Percentiles rank a stretch among this genome's conserved stretches.
Evolutionary conservation across 176 grass and related monocot genomes (phyloP).

Genomic region (Cocos nucifera): DNA sequence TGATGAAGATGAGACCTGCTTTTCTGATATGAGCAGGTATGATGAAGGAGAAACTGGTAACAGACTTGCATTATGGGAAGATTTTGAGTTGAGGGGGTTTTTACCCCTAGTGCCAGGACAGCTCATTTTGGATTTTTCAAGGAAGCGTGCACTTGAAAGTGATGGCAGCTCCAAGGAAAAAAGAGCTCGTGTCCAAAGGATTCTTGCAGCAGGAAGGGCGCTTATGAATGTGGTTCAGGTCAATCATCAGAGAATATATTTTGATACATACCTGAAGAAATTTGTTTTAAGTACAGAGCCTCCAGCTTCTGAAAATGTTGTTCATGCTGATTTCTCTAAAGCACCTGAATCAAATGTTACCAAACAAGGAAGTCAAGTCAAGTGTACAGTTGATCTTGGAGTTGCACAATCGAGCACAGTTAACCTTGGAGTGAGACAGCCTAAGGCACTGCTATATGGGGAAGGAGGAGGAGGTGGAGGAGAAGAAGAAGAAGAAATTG

Average conservation of each 20-base stretch:
- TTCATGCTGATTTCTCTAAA: constrained; percentile 3
- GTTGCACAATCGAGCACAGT: constrained; percentile 4
- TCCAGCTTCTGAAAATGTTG: constrained; percentile 28
- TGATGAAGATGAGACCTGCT: constrained; percentile 65
- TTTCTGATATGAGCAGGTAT: constrained; percentile 71
- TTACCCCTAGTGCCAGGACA: constrained; percentile 67
- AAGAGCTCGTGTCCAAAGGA: constrained; percentile 58
- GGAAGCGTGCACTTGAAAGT: constrained; percentile 46
- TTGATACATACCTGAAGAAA: constrained; percentile 55
- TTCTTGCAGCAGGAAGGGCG: constrained; percentile 57
- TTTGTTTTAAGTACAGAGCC: constrained; percentile 46
- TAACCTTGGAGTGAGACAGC: constrained; percentile 16
- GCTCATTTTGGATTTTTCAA: constrained; percentile 81
- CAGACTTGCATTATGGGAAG: constrained; percentile 71
- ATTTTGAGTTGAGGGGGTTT: constrained; percentile 87
- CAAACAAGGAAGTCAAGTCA: constrained; percentile 14
- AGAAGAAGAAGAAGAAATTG: constrained; percentile 85
- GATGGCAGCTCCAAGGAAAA: constrained; percentile 53
- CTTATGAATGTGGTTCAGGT: constrained; percentile 50
- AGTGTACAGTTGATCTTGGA: constrained; percentile 19
- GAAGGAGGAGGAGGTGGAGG: constrained; percentile 67
- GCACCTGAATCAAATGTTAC: constrained; percentile 4
- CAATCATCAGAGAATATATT: constrained; percentile 61
- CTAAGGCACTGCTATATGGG: constrained; percentile 21
- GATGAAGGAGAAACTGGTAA: constrained; percentile 76